Evolutionary conservation across 352 stramenopile genomes (phyloP).

Genomic region (Achlya hypogyna): DNA sequence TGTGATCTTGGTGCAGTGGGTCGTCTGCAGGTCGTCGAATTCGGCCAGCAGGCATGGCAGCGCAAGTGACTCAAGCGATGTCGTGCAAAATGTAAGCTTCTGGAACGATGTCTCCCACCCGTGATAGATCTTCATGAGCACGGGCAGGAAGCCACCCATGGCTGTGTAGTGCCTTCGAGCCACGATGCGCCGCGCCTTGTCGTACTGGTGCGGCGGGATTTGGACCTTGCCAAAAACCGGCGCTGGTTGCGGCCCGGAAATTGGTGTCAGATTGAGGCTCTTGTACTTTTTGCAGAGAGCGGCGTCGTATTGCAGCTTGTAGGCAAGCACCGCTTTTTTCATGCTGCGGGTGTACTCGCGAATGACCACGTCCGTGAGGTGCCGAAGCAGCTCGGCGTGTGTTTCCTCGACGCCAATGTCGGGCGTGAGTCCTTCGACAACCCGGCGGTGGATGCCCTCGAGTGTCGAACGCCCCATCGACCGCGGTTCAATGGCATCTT

Average conservation of each 20-base stretch:
- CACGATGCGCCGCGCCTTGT: slow-evolving; percentile 42
- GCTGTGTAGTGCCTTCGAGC: slow-evolving; percentile 39
- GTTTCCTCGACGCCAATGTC: slow-evolving; percentile 50
- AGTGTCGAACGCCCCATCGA: slow-evolving; percentile 72
- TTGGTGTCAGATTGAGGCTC: slow-evolving; percentile 50
- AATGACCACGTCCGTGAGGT: slow-evolving; percentile 83
- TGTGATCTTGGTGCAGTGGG: slow-evolving; percentile 61
- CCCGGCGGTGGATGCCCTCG: slow-evolving; percentile 72
- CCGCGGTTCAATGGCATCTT: slow-evolving; percentile 56
- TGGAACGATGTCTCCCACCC: slow-evolving; percentile 87
- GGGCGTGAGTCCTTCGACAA: slow-evolving; percentile 70
- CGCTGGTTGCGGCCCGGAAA: slow-evolving; percentile 22
- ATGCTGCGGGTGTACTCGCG: slow-evolving; percentile 87
- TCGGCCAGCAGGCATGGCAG: slow-evolving; percentile 70
- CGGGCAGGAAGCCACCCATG: slow-evolving; percentile 51
- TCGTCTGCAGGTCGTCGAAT: slow-evolving; percentile 71
- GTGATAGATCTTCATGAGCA: slow-evolving; percentile 83
- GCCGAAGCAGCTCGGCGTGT: slow-evolving; percentile 51
- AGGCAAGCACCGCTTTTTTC: slow-evolving; percentile 84
- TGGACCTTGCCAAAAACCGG: slow-evolving; percentile 67
- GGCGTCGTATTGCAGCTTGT: slow-evolving; percentile 41
- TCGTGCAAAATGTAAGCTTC: slow-evolving; percentile 26
- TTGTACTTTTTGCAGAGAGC: slow-evolving; percentile 55
- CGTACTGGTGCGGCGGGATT: slow-evolving; percentile 64
- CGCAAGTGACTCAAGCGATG: background rate